Evolutionary conservation across 192 early-diverging fungal genomes (phyloP), one percentile per base, ranked within the genome.

Genomic region (Gaertneriomyces semiglobifer): DNA sequence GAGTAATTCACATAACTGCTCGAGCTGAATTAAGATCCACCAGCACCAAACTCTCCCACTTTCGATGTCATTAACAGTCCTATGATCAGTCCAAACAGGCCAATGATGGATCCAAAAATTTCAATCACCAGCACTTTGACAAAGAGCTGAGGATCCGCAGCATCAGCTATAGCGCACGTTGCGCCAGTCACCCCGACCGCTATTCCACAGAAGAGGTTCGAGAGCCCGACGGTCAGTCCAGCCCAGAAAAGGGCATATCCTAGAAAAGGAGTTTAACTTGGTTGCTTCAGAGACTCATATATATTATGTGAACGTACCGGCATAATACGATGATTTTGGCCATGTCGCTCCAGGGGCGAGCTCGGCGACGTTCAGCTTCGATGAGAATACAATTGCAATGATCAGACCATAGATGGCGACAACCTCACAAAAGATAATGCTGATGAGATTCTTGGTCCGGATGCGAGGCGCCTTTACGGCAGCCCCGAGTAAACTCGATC

Each of bases 401-500:
- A 98, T 97, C 25, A 98, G 84, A 60, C 96, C 96, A 80, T 98
- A 98, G 66, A 98, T 98, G 65, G 94, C 96, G 9, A 98, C 96
- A 54, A 97, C 96, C 81, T 98, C 96, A 79, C 94, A 98, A 72
- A 98, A 98, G 74, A 97, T 98, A 66, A 98, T 95, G 69, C 92
- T 89, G 76, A 98, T 95, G 68, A 98, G 84, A 83, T 98, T 98
- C 78, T 95, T 95, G 33, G 94, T 95, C 53, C 89, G 83, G 65
- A 98, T 97, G 40, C 96, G 83, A 60, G 96, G 96, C 4, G 92
- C 85, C 50, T 85, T 81, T 50, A 98, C 92, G 11, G 90, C 92
- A 18, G 83, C 94, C 69, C 94, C 96, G 16, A 98, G 79, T 33
- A 98, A 81, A 65, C 84, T 87, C 33, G 90, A 82, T n/a, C 94